phyloP scores from a whole-genome alignment of 2,329 filamentous ascomycete genomes.

The Teratosphaeriaceae sp. region DNA sequence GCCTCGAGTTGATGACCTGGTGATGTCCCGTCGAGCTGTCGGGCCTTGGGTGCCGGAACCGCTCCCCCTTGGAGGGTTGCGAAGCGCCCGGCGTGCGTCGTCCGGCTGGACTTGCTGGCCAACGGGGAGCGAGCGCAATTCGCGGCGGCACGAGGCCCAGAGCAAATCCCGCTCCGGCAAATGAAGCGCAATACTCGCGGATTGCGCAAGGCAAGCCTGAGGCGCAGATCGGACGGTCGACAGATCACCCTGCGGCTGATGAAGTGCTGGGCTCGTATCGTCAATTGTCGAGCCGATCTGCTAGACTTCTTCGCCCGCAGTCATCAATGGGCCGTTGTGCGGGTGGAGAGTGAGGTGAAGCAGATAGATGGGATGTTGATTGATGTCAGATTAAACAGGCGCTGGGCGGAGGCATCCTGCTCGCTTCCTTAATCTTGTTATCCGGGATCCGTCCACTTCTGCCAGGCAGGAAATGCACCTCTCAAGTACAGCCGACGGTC shows the following conservation, averaged over 20 bases:
- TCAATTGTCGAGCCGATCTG: too few species aligned
- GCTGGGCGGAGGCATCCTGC: slow-evolving; percentile 11
- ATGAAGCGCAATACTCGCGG: background rate
- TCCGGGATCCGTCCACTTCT: slow-evolving; percentile 10
- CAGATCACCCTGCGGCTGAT: background rate
- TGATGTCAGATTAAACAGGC: slow-evolving; percentile 17
- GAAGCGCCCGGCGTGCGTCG: background rate
- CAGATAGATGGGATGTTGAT: slow-evolving; percentile 20
- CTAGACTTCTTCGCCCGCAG: too few species aligned
- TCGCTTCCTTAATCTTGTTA: slow-evolving; percentile 2
- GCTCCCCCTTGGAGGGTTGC: background rate
- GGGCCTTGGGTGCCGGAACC: background rate
- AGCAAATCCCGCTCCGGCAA: background rate
- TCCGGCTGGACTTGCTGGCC: background rate
- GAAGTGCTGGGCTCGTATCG: background rate
- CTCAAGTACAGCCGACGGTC: slow-evolving; percentile 14
- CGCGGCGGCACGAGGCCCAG: too few species aligned
- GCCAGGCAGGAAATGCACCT: background rate
- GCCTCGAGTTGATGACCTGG: slow-evolving; percentile 12
- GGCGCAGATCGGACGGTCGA: slow-evolving; percentile 2
- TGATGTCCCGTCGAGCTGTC: background rate
- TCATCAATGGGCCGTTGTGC: slow-evolving; percentile 7
- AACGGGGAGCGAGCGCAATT: too few species aligned
- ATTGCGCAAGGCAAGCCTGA: slow-evolving; percentile 7
- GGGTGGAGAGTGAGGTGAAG: slow-evolving; percentile 10